Evolutionary conservation across 306 rosid species (phyloP).

Genomic region (Castanea mollissima): DNA sequence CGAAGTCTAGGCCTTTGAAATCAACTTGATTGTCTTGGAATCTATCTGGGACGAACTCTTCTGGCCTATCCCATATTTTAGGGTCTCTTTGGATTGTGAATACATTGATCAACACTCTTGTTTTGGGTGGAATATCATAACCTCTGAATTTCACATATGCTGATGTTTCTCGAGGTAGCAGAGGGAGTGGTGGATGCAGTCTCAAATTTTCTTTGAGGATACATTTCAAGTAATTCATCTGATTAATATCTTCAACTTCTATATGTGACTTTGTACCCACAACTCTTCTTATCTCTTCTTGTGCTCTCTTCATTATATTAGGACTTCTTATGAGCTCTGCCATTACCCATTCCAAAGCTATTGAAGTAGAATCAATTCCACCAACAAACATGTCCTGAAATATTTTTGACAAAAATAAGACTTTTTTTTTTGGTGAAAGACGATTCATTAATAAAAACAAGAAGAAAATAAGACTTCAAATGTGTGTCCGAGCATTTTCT

Average conservation of each 20-base stretch:
- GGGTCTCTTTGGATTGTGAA: neutral
- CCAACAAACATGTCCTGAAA: constrained; percentile 22
- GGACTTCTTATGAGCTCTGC: neutral
- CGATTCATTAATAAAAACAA: too few species aligned
- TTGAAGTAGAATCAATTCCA: neutral
- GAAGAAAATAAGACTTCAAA: neutral
- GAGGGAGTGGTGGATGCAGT: neutral
- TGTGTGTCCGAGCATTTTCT: too few species aligned
- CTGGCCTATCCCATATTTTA: too few species aligned
- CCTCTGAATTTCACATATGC: neutral
- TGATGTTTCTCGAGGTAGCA: neutral
- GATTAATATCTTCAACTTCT: neutral
- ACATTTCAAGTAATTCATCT: neutral
- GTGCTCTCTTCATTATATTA: too few species aligned
- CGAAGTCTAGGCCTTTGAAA: too few species aligned
- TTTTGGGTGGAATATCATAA: neutral
- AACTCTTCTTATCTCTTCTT: neutral
- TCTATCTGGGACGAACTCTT: too few species aligned
- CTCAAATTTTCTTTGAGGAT: neutral
- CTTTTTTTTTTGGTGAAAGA: too few species aligned
- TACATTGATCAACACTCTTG: neutral
- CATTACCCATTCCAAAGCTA: constrained; percentile 16
- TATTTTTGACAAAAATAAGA: too few species aligned
- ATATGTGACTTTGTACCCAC: neutral
- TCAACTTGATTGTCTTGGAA: too few species aligned